These are phyloP conservation scores for Beauveria australis DNA, from an alignment of 2,329 filamentous ascomycete species.

Conservation along the genomic window DNA sequence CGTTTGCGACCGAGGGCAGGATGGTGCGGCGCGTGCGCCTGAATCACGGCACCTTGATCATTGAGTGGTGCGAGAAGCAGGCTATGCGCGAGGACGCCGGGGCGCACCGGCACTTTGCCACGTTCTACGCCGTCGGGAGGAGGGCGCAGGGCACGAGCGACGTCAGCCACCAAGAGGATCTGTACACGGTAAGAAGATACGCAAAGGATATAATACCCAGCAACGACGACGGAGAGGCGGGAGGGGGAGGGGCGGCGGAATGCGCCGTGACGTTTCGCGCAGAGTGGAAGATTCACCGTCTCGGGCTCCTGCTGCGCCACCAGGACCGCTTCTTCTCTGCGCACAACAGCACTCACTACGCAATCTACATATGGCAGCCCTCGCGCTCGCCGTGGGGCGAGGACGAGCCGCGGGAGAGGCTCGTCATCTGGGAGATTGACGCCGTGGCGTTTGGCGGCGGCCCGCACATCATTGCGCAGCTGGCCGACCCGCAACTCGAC, in stretches of 20 bases:
- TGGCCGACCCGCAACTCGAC: conserved; percentile 43
- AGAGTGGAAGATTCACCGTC: conserved; percentile 53
- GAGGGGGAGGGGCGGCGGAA: too few species aligned
- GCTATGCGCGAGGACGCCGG: conserved; percentile 28
- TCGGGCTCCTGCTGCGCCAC: conserved; percentile 46
- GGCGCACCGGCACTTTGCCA: conserved; percentile 51
- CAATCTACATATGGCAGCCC: conserved; percentile 53
- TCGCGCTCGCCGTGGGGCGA: conserved; percentile 47
- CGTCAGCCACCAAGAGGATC: conserved; percentile 8
- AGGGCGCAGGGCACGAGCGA: neutral
- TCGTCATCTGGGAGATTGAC: conserved; percentile 53
- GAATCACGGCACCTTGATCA: conserved; percentile 43
- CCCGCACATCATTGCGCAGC: conserved; percentile 39
- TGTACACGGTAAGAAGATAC: neutral
- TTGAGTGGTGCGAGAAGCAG: conserved; percentile 54
- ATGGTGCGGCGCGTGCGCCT: conserved; percentile 48
- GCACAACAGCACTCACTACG: conserved; percentile 52
- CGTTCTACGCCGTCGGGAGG: conserved; percentile 42
- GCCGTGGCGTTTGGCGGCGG: conserved; percentile 16
- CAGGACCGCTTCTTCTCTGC: conserved; percentile 54
- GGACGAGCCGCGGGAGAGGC: conserved; percentile 47
- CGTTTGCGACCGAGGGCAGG: conserved; percentile 41
- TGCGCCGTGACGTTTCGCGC: conserved; percentile 43
- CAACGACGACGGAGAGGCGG: neutral
- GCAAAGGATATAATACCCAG: neutral